Evolutionary conservation across 129 eudicot genomes (phyloP).

Genomic region (Tanacetum coccineum): DNA sequence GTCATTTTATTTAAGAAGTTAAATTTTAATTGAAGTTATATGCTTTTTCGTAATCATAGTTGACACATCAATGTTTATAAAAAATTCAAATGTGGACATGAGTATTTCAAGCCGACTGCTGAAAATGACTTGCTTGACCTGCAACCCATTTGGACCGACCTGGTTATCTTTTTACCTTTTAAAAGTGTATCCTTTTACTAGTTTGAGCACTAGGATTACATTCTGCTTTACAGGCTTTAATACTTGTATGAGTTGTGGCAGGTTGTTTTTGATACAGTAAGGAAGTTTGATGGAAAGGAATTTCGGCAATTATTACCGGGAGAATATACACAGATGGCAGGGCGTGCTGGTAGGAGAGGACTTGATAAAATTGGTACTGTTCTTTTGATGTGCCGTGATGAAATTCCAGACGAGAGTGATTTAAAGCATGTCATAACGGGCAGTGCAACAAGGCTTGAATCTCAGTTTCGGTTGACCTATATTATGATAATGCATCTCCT

Average conservation of each 20-base stretch:
- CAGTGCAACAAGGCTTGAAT: constrained; percentile 85
- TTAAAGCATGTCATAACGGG: constrained; percentile 74
- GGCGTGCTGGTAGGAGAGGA: constrained; percentile 99
- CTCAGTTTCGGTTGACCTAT: constrained; percentile 94
- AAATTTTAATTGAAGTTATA: no score
- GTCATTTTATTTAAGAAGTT: not conserved
- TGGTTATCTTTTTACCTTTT: no score
- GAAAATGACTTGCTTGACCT: no score
- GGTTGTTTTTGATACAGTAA: constrained; percentile 91
- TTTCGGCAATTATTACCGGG: constrained; percentile 91
- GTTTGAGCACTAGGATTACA: not conserved
- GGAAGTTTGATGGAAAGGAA: constrained; percentile 97
- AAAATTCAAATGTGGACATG: not conserved
- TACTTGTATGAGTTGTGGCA: constrained; percentile 29
- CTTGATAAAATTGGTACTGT: constrained; percentile 95
- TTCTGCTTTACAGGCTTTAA: not conserved
- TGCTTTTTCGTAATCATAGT: not conserved
- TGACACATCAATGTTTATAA: not conserved
- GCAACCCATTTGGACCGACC: no score
- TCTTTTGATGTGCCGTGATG: constrained; percentile 94
- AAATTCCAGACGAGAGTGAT: constrained; percentile 75
- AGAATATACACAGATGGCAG: constrained; percentile 99
- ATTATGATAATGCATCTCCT: constrained; percentile 98
- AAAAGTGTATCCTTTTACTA: not conserved
- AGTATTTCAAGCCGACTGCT: no score